Evolutionary conservation across 2,329 filamentous ascomycete genomes (phyloP), one percentile per base, ranked within the genome.

Genomic region (Xylariaceae sp.): DNA sequence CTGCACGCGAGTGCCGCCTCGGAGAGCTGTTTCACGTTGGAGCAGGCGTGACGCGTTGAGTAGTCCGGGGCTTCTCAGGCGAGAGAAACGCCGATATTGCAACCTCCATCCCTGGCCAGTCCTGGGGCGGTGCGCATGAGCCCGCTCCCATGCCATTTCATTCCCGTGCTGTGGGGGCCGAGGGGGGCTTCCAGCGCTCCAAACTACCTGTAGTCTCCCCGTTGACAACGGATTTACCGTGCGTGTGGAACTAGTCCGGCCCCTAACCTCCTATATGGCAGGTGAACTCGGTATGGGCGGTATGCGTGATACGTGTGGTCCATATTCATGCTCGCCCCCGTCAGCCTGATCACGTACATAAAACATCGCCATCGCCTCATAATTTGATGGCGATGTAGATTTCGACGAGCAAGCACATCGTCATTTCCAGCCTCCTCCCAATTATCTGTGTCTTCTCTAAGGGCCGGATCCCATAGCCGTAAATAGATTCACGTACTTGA

Each of bases 21-120:
- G 8, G 13, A 40, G 15, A 44, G 30, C 24, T 21, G 40, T 50
- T 42, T 51, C 36, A 42, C 23, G 23, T 36, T 3, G 26, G 8
- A 20, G 20, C 32, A 21, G 35, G 21, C 16, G 32, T 13, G 13
- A 35, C 3, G 27, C 27, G 33, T 20, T 27, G 47, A 29, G 35
- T 55, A 55, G 51, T 51, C 53, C 53, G 53, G 53, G 24, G 42
- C 53, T 55, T 52, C 37, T 55, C 36, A 24, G 21, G 30, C 16
- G 30, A 9, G 37, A 55, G 42, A 55, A 52, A 42, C 29, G 53
- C 53, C 53, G 53, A 55, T 39, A 52, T 43, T 55, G 48, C 48
- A 40, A 52, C 53, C 45, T 41, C 13, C 48, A 29, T 20, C 4
- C 23, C 35, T 50, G 30, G 18, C 33, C 52, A n/a, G 20, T 33